phyloP scores from a whole-genome alignment of 495 filamentous ascomycete genomes.

The Pseudomonodictys pantanalensis region DNA sequence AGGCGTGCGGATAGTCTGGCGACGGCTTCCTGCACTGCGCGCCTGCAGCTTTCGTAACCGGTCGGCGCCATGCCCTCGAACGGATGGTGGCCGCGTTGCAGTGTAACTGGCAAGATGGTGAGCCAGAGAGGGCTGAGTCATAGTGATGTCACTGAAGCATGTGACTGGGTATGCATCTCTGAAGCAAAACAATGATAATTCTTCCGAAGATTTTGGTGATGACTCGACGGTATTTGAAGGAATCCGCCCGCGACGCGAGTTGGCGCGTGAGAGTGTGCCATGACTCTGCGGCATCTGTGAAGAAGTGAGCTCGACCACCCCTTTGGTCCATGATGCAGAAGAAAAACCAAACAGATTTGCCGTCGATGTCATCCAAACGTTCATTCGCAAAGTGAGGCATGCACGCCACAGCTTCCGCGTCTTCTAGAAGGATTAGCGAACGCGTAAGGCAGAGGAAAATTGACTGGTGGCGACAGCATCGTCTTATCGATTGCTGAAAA shows the following conservation, averaged over 20 bases:
- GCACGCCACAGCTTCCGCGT: constrained; percentile 5
- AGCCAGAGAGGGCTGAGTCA: too few species aligned
- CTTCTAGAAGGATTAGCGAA: constrained; percentile 22
- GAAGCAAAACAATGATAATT: too few species aligned
- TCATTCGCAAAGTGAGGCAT: neutral
- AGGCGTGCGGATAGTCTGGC: neutral
- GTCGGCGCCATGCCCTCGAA: neutral
- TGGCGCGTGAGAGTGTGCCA: too few species aligned
- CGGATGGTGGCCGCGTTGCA: neutral
- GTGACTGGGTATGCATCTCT: too few species aligned
- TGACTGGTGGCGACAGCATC: constrained; percentile 11
- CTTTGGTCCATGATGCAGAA: too few species aligned
- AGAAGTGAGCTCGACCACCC: too few species aligned
- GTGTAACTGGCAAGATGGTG: too few species aligned
- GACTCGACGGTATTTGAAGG: too few species aligned
- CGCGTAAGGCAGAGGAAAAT: constrained; percentile 2
- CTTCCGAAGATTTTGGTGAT: too few species aligned
- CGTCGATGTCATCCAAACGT: neutral
- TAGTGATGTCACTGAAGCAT: too few species aligned
- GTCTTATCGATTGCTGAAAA: constrained; percentile 17
- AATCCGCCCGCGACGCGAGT: too few species aligned
- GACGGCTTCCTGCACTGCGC: neutral
- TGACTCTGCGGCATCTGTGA: too few species aligned
- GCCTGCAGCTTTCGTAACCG: neutral
- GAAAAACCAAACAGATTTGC: neutral